phyloP scores from a whole-genome alignment of 306 rosid species.

The Cercis canadensis region DNA sequence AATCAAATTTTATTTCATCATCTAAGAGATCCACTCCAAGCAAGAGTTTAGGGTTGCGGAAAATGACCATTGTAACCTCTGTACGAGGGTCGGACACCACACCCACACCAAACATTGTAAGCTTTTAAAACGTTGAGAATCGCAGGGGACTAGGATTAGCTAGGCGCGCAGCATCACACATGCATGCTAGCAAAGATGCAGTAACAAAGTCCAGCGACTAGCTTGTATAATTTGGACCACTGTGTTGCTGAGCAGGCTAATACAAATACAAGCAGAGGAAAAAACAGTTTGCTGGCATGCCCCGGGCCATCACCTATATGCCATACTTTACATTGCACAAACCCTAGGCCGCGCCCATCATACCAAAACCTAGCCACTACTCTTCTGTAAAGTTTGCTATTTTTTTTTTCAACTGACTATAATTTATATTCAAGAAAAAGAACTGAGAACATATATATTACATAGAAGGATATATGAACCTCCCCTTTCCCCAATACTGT shows the following conservation, averaged over 20 bases:
- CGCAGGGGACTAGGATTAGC: not conserved
- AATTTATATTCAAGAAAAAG: not conserved
- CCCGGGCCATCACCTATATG: conserved; percentile 35
- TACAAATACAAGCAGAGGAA: not conserved
- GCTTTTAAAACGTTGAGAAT: not conserved
- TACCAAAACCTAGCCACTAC: conserved; percentile 38
- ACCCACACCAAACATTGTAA: not conserved
- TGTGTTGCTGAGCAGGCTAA: conserved; percentile 37
- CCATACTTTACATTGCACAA: conserved; percentile 44
- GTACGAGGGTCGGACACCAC: no score
- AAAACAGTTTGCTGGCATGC: conserved; percentile 37
- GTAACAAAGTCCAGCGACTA: not conserved
- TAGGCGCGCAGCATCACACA: not conserved
- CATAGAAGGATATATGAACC: conserved; percentile 22
- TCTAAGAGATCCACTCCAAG: no score
- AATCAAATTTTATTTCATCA: not conserved
- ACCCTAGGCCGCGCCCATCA: conserved; percentile 41
- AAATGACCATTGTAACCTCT: not conserved
- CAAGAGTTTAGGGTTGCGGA: no score
- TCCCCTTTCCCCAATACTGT: conserved; percentile 7
- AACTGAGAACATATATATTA: not conserved
- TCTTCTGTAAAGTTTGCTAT: not conserved
- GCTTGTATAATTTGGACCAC: conserved; percentile 42
- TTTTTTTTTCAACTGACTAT: not conserved
- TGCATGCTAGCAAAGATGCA: not conserved